Conservation (phyloP, 371 early-diverging fungal genomes). For the Mortierella sp. region DNA sequence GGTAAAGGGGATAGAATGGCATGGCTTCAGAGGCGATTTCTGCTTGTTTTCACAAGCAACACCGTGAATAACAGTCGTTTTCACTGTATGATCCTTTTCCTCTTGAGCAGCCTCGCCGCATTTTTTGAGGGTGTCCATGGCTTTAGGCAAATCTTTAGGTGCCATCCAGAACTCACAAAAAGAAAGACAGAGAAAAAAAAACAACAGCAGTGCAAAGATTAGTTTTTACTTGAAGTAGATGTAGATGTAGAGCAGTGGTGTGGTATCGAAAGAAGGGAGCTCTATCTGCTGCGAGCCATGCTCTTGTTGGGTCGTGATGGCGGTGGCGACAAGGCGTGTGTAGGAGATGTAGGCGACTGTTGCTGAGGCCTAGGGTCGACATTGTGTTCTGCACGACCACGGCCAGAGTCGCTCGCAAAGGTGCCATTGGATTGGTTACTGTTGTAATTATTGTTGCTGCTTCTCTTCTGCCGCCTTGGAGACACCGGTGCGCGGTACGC, state of each 20-base stretch:
- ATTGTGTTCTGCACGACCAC: conserved; percentile 17
- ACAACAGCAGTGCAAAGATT: not conserved
- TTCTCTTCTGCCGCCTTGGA: not conserved
- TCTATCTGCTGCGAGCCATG: conserved; percentile 1
- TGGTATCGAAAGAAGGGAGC: not conserved
- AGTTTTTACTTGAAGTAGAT: not conserved
- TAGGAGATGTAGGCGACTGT: not conserved
- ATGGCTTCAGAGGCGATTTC: too few relatives aligned
- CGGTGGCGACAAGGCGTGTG: not conserved
- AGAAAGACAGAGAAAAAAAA: too few relatives aligned
- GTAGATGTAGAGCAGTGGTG: not conserved
- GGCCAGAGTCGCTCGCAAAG: conserved; percentile 24
- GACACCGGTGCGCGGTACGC: not conserved
- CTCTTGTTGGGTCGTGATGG: conserved; percentile 8
- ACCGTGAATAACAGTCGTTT: too few relatives aligned
- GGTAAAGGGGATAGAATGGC: too few relatives aligned
- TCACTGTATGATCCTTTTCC: too few relatives aligned
- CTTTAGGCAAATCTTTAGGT: too few relatives aligned
- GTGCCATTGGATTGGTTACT: not conserved
- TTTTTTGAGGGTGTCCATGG: too few relatives aligned
- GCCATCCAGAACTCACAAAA: too few relatives aligned
- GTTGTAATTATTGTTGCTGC: not conserved
- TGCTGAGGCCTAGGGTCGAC: not conserved
- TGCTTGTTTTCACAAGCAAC: too few relatives aligned
- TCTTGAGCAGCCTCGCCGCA: too few relatives aligned